These are phyloP conservation scores for Fusarium lateritium DNA, from an alignment of 2,329 filamentous ascomycete genomes.

Conservation along the genomic window DNA sequence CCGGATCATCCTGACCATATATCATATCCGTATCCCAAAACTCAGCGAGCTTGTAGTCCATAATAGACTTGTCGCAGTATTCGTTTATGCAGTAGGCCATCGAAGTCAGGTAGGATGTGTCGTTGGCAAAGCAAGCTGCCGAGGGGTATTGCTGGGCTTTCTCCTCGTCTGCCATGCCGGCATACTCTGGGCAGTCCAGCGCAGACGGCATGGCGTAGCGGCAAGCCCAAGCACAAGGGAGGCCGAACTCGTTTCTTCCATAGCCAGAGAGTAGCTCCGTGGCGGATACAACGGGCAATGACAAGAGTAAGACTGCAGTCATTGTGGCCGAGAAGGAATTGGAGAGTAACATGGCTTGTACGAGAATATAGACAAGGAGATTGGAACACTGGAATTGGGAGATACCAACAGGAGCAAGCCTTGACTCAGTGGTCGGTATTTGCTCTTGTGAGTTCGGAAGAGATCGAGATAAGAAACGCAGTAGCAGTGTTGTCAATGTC, in stretches of 20 bases:
- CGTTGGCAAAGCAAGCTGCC: constrained; percentile 29
- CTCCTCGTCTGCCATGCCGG: constrained; percentile 32
- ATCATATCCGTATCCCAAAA: constrained; percentile 36
- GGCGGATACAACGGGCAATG: background rate
- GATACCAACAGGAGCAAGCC: too few relatives aligned
- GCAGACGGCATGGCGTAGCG: constrained; percentile 12
- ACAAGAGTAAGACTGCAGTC: constrained; percentile 9
- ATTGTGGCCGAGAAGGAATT: background rate
- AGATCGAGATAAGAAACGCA: too few relatives aligned
- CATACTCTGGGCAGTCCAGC: constrained; percentile 39
- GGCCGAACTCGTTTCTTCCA: constrained; percentile 19
- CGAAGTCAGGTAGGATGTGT: constrained; percentile 33
- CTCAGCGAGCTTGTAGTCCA: constrained; percentile 18
- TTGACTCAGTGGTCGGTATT: too few relatives aligned
- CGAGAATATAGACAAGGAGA: too few relatives aligned
- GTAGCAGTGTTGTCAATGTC: too few relatives aligned
- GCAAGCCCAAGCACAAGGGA: constrained; percentile 31
- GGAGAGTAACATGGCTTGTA: background rate
- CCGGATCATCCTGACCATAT: constrained; percentile 1
- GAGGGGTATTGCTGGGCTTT: constrained; percentile 23
- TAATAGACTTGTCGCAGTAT: constrained; percentile 15
- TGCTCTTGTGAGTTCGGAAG: too few relatives aligned
- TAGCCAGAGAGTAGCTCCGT: constrained; percentile 35
- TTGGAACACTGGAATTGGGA: too few relatives aligned
- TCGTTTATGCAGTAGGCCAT: constrained; percentile 40